Percentiles rank a stretch among this genome's conserved stretches.
Evolutionary conservation across 768 basidiomycete genomes (phyloP).

Genomic region (Russula olivacea): DNA sequence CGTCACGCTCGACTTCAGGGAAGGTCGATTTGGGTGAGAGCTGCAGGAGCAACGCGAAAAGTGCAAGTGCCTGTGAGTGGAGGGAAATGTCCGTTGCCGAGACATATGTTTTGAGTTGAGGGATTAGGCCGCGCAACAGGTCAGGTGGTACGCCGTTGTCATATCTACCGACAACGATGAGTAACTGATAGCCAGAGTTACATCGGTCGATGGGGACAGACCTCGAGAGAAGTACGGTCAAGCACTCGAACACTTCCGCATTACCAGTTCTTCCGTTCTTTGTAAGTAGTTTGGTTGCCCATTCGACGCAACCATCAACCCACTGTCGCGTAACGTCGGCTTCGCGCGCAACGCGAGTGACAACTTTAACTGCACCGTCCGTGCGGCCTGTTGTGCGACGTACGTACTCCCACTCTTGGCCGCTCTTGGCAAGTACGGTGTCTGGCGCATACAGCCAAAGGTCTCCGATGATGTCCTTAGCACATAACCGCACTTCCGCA

Average conservation of each 20-base stretch:
- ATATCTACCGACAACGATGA: conserved; percentile 42
- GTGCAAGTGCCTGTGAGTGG: conserved; percentile 63
- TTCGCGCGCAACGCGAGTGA: conserved; percentile 75
- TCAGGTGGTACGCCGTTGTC: conserved; percentile 45
- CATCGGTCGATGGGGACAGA: conserved; percentile 28
- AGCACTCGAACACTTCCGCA: conserved; percentile 68
- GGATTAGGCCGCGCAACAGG: conserved; percentile 57
- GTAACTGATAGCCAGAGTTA: conserved; percentile 34
- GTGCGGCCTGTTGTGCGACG: conserved; percentile 65
- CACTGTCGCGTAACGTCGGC: conserved; percentile 68
- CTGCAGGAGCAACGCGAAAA: conserved; percentile 63
- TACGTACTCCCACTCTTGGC: conserved; percentile 77
- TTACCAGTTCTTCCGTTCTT: conserved; percentile 78
- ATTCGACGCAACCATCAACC: conserved; percentile 75
- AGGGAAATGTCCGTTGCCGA: conserved; percentile 71
- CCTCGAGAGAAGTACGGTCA: conserved; percentile 69
- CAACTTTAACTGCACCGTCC: conserved; percentile 71
- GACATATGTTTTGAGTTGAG: conserved; percentile 71
- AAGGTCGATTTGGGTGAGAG: conserved; percentile 61
- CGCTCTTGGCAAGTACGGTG: conserved; percentile 52
- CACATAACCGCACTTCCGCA: conserved; percentile 78
- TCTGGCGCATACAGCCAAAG: conserved; percentile 86
- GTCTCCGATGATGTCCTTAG: conserved; percentile 79
- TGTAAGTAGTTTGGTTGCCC: conserved; percentile 66
- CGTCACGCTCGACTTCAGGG: conserved; percentile 68